A percentile compares a stretch with the other conserved stretches of the same genome.
Conservation (phyloP, 2,329 filamentous ascomycete species). For the Venturia effusa region DNA sequence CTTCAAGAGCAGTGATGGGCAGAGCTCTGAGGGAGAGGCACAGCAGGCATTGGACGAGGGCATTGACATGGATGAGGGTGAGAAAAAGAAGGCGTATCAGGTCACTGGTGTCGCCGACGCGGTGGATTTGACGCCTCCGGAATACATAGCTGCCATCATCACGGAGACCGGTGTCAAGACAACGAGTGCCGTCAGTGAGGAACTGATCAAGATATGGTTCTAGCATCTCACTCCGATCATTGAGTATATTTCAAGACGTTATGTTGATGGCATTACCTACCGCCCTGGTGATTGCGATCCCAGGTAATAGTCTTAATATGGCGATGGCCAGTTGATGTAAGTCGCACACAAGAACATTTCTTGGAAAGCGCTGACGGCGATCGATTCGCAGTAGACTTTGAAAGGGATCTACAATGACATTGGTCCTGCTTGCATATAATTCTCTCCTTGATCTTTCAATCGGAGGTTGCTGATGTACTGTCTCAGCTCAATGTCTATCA, state of each 20-base stretch:
- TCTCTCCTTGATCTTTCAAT: too few species aligned
- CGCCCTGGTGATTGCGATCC: too few species aligned
- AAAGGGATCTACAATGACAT: too few species aligned
- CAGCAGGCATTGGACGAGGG: slow-evolving; percentile 10
- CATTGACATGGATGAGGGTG: slow-evolving; percentile 11
- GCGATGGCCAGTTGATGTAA: neutral
- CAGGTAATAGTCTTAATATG: too few species aligned
- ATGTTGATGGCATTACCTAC: too few species aligned
- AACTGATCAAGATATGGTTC: slow-evolving; percentile 54
- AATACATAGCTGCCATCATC: slow-evolving; percentile 61
- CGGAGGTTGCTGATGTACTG: too few species aligned
- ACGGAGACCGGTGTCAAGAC: slow-evolving; percentile 65
- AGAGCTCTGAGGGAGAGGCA: slow-evolving; percentile 11
- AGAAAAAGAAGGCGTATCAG: slow-evolving; percentile 14
- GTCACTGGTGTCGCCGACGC: slow-evolving; percentile 31
- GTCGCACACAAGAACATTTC: neutral
- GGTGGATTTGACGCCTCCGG: slow-evolving; percentile 65
- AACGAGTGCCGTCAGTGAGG: slow-evolving; percentile 58
- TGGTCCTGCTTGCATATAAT: too few species aligned
- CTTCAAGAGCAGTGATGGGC: slow-evolving; percentile 45
- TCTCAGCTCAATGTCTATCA: too few species aligned
- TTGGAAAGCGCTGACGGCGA: too few species aligned
- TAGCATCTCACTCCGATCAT: slow-evolving; percentile 11
- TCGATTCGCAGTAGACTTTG: too few species aligned
- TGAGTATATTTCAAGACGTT: too few species aligned